Percentiles rank a stretch among this genome's conserved stretches.
Conservation (phyloP, 306 rosid genomes). For the Vicia villosa region DNA sequence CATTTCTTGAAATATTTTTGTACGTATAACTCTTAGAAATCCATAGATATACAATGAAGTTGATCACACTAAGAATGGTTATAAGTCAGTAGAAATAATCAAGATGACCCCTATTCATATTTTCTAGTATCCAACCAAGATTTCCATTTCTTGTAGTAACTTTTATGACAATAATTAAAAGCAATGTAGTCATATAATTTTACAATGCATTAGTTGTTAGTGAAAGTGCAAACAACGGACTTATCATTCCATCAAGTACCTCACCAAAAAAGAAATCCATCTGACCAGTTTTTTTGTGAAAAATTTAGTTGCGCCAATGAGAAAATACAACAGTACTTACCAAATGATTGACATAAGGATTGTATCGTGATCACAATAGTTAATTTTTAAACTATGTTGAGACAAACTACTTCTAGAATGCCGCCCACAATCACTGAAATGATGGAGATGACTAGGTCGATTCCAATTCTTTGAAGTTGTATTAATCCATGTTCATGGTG, state of each 20-base stretch:
- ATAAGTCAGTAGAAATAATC: no score
- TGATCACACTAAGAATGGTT: no score
- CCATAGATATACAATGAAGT: no score
- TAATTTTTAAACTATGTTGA: slow-evolving; percentile 41
- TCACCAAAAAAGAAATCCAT: slow-evolving; percentile 67
- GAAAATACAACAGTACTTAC: slow-evolving; percentile 74
- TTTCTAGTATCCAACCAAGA: slow-evolving; percentile 76
- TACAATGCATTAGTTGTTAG: slow-evolving; percentile 67
- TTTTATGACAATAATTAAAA: slow-evolving; percentile 57
- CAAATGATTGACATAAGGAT: slow-evolving; percentile 70
- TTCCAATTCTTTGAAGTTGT: slow-evolving; percentile 78
- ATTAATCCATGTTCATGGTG: no score
- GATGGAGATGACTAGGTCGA: slow-evolving; percentile 61
- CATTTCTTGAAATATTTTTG: no score
- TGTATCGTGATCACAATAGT: slow-evolving; percentile 48
- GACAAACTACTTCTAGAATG: slow-evolving; percentile 59
- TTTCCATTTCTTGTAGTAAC: slow-evolving; percentile 55
- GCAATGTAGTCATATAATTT: slow-evolving; percentile 62
- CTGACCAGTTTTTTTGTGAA: slow-evolving; percentile 69
- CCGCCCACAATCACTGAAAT: slow-evolving; percentile 65
- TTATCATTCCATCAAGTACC: slow-evolving; percentile 80
- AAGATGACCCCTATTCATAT: slow-evolving; percentile 71
- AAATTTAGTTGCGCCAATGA: slow-evolving; percentile 67
- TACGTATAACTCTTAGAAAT: no score
- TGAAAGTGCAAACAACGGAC: slow-evolving; percentile 65